Evolutionary conservation across 2,329 filamentous ascomycete genomes (phyloP), one percentile per base, ranked within the genome.

Genomic region (Trichoderma oligosporum): DNA sequence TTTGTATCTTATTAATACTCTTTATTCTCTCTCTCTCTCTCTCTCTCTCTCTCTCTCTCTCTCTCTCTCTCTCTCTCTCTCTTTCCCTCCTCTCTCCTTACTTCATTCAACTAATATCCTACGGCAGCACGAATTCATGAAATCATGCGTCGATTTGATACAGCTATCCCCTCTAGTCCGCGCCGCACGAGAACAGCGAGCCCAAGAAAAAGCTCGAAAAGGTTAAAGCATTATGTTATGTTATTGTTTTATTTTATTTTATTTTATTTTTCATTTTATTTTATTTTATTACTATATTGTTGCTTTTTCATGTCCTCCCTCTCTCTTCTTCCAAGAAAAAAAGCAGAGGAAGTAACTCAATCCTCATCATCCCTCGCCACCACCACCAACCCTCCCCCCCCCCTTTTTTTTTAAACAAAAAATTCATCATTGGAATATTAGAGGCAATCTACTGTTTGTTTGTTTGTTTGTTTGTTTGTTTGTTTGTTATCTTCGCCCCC

Each of bases 111-210:
- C n/a, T n/a, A n/a, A n/a, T n/a, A n/a, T n/a, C n/a, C n/a, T n/a
- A n/a, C n/a, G n/a, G 7, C 65, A 92, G 88, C 88, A 92, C 67
- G 85, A 88, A 12, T 92, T 92, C 70, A 91, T 92, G 86, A 85
- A 85, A 67, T 73, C 80, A 61, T 91, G 88, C 65, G 84, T 89
- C 56, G 87, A 89, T 59, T 73, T 92, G 14, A 79, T 80, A 55
- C 90, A 91, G 59, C 80, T 97, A 55, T 87, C 93, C 24, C 92
- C 93, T 8, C 81, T 97, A 59, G 93, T 97, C 52, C 84, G 87
- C 67, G 88, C 91, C 39, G 93, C 93, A 46, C 83, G 92, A 63
- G 85, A 90, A 70, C 91, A 91, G 62, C 83, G 92, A 71, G 88
- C 88, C 24, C 87, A 93, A 67, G 93, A 97, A 74, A 90, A 89